These are phyloP conservation scores for Chrysoporthe deuterocubensis DNA, from an alignment of 2,329 filamentous ascomycete species.

Conservation along the genomic window DNA sequence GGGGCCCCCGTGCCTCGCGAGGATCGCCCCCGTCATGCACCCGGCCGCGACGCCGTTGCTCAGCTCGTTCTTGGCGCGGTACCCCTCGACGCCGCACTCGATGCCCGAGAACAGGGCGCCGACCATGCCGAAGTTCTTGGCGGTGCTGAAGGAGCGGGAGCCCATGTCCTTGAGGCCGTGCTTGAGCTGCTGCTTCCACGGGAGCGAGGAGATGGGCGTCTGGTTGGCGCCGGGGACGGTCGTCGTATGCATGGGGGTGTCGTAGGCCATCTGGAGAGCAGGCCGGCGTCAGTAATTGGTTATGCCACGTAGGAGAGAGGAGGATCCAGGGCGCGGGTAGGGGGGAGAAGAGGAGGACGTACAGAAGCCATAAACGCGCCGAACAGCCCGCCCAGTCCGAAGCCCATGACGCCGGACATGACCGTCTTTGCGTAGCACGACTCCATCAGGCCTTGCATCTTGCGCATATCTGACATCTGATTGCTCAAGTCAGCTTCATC, in stretches of 20 bases:
- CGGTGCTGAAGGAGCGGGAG: conserved; percentile 75
- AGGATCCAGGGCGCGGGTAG: background rate
- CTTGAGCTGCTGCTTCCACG: conserved; percentile 81
- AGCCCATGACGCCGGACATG: conserved; percentile 91
- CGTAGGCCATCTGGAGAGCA: conserved; percentile 84
- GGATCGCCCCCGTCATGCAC: conserved; percentile 86
- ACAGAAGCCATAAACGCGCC: conserved; percentile 98
- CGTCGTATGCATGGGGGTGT: conserved; percentile 75
- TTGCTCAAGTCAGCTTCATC: background rate
- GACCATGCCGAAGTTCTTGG: conserved; percentile 94
- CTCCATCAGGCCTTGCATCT: conserved; percentile 89
- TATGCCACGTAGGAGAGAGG: background rate
- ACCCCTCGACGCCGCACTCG: conserved; percentile 93
- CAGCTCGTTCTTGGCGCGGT: conserved; percentile 91
- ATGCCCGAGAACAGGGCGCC: conserved; percentile 90
- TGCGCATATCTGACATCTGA: conserved; percentile 20
- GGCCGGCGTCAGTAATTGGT: conserved; percentile 14
- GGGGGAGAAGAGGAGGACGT: conserved; percentile 41
- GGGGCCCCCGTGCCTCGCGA: conserved; percentile 86
- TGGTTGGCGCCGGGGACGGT: conserved; percentile 38
- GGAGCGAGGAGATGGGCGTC: conserved; percentile 63
- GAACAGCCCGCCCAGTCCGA: conserved; percentile 90
- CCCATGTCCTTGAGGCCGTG: conserved; percentile 96
- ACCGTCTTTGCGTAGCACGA: conserved; percentile 87
- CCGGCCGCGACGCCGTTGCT: conserved; percentile 86